Percentiles rank a stretch among this genome's conserved stretches.
Conservation (phyloP, 495 filamentous ascomycete genomes). For the Lindgomyces ingoldianus region DNA sequence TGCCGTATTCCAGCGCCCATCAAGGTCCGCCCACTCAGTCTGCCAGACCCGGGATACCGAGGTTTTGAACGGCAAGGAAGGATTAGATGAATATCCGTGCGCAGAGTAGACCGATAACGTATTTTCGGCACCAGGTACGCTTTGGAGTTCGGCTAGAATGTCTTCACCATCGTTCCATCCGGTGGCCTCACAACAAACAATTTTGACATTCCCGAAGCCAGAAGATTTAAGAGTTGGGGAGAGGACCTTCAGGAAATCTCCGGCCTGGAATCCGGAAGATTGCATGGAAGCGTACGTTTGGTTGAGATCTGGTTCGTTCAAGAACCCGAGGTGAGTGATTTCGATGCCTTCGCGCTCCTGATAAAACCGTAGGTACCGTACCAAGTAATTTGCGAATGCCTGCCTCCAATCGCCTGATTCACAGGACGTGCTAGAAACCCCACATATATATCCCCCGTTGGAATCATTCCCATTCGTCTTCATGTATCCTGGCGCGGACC, state of each 20-base stretch:
- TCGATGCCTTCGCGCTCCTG: slow-evolving; percentile 49
- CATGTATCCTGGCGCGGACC: slow-evolving; percentile 60
- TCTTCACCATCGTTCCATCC: slow-evolving; percentile 49
- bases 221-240: slow-evolving; percentile 45
- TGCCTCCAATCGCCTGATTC: slow-evolving; percentile 56
- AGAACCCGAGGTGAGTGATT: slow-evolving; percentile 55
- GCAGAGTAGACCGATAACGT: slow-evolving; percentile 50
- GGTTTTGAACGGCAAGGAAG: slow-evolving; percentile 47
- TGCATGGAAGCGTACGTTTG: slow-evolving; percentile 50
- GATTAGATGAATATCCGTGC: slow-evolving; percentile 52
- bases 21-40: slow-evolving; percentile 55
- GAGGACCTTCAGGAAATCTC: slow-evolving; percentile 53
- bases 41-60: slow-evolving; percentile 49
- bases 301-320: slow-evolving; percentile 57
- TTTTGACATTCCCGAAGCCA: slow-evolving; percentile 42
- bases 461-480: slow-evolving; percentile 53
- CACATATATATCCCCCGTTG: slow-evolving; percentile 54
- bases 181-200: slow-evolving; percentile 56
- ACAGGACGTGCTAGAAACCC: slow-evolving; percentile 51
- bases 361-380: slow-evolving; percentile 56
- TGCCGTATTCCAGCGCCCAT: slow-evolving; percentile 49
- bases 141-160: slow-evolving; percentile 47
- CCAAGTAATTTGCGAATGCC: slow-evolving; percentile 58
- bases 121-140: slow-evolving; percentile 45
- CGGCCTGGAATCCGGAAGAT: slow-evolving; percentile 52